A percentile compares a stretch with the other conserved stretches of the same genome.
These are phyloP conservation scores for Lichtheimia corymbifera DNA, from an alignment of 371 early-diverging fungal species.

Conservation along the genomic window DNA sequence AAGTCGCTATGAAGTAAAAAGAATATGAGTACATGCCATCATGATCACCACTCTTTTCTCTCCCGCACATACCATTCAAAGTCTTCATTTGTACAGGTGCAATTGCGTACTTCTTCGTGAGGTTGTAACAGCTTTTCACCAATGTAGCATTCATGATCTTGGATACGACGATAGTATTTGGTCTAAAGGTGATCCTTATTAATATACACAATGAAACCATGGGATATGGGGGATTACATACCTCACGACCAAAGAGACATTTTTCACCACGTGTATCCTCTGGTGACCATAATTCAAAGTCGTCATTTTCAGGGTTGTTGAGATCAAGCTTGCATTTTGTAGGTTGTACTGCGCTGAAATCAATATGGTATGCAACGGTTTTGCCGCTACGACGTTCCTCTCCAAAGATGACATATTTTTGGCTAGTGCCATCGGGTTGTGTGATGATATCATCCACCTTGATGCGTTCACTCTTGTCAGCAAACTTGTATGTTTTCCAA, in stretches of 20 bases:
- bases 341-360: conserved; percentile 73
- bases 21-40: background rate
- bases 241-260: conserved; percentile 77
- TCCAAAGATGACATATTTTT: conserved; percentile 72
- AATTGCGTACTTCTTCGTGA: conserved; percentile 56
- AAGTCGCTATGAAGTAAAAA: conserved; percentile 55
- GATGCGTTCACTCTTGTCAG: conserved; percentile 47
- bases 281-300: conserved; percentile 82
- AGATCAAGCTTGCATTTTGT: conserved; percentile 61
- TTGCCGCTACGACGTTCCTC: conserved; percentile 32
- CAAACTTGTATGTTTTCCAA: conserved; percentile 61
- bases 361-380: conserved; percentile 66
- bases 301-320: conserved; percentile 53
- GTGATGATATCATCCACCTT: conserved; percentile 69
- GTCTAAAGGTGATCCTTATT: conserved; percentile 22
- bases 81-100: conserved; percentile 79
- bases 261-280: conserved; percentile 50
- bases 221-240: conserved; percentile 5
- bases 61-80: conserved; percentile 74
- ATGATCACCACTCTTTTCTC: background rate
- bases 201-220: background rate
- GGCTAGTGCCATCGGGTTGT: conserved; percentile 72
- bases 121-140: conserved; percentile 72
- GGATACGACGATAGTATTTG: conserved; percentile 80
- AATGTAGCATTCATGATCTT: conserved; percentile 75